Conservation (phyloP, 495 filamentous ascomycete species). For the Mytilinidion resinicola region DNA sequence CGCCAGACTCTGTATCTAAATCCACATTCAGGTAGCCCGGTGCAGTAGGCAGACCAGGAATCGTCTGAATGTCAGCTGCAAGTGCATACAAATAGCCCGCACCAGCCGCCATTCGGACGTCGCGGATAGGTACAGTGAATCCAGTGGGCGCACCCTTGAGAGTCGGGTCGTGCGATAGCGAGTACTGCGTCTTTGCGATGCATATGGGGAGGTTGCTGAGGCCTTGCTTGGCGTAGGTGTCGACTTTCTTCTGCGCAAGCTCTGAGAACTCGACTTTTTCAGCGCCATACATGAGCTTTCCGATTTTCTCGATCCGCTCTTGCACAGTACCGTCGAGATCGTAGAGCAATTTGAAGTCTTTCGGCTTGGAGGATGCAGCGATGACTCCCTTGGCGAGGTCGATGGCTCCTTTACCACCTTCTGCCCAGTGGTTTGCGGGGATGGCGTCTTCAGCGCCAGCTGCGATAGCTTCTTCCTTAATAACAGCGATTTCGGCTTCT, state of each 20-base stretch:
- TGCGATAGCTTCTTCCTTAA: conserved; percentile 83
- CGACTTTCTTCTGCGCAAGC: conserved; percentile 89
- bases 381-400: conserved; percentile 86
- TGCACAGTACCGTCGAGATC: conserved; percentile 71
- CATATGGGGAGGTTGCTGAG: conserved; percentile 91
- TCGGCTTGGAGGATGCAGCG: conserved; percentile 66
- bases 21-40: conserved; percentile 96
- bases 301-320: conserved; percentile 87
- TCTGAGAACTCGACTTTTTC: conserved; percentile 88
- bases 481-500: conserved; percentile 79
- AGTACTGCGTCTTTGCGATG: conserved; percentile 97
- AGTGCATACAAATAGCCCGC: conserved; percentile 93
- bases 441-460: conserved; percentile 93
- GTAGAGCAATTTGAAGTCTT: conserved; percentile 82
- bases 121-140: conserved; percentile 91
- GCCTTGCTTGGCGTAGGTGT: conserved; percentile 87
- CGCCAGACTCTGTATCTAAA: conserved; percentile 84
- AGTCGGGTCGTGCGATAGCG: conserved; percentile 84
- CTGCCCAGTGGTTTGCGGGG: conserved; percentile 92
- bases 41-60: conserved; percentile 89
- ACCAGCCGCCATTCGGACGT: conserved; percentile 89
- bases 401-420: conserved; percentile 86
- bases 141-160: conserved; percentile 95
- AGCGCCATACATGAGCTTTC: conserved; percentile 88
- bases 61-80: conserved; percentile 96